phyloP scores from a whole-genome alignment of 169 alveolate genomes.

The Cryptosporidium meleagridis region DNA sequence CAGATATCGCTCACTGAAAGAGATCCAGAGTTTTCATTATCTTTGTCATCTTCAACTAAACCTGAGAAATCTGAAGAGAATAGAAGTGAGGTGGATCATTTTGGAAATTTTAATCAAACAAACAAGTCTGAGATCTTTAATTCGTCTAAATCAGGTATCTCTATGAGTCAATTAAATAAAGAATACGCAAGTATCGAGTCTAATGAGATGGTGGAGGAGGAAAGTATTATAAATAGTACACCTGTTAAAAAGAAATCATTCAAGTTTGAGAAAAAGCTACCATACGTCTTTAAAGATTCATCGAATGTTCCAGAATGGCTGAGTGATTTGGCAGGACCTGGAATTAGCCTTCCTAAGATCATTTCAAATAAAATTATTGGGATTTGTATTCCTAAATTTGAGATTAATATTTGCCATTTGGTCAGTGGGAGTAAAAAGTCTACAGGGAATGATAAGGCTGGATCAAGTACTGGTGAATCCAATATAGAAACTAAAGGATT shows the following conservation, averaged over 20 bases:
- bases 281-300: constrained; percentile 21
- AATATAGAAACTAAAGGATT: background rate
- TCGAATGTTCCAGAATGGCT: constrained; percentile 52
- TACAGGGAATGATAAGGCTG: background rate
- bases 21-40: background rate
- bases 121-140: background rate
- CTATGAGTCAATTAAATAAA: background rate
- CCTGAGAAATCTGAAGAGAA: background rate
- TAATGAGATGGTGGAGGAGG: background rate
- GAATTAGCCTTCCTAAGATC: constrained; percentile 60
- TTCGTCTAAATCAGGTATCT: background rate
- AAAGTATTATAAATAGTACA: background rate
- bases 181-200: background rate
- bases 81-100: background rate
- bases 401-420: constrained; percentile 54
- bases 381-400: constrained; percentile 47
- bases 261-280: constrained; percentile 35
- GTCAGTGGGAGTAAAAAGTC: background rate
- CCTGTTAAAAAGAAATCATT: background rate
- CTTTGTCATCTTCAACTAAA: background rate
- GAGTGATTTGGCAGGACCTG: constrained; percentile 56
- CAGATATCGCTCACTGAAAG: background rate
- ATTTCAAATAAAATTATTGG: constrained; percentile 39
- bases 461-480: background rate
- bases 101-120: background rate